Conservation (phyloP, 768 basidiomycete genomes). For the Lanmaoa rubissima region DNA sequence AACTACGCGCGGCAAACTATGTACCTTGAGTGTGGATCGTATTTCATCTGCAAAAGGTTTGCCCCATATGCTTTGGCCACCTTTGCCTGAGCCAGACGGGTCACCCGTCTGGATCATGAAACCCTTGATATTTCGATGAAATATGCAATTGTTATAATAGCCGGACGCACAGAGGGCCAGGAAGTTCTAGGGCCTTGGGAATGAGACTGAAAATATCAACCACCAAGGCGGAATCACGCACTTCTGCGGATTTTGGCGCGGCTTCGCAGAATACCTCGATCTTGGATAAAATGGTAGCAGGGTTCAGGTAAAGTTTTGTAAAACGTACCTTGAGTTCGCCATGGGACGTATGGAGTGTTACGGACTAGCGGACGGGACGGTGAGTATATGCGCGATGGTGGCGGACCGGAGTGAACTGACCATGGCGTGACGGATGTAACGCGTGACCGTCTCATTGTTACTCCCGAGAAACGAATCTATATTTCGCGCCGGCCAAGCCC, state of each 20-base stretch:
- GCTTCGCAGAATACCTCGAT: slow-evolving; percentile 98
- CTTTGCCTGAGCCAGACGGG: slow-evolving; percentile 88
- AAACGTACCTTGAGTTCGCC: slow-evolving; percentile 86
- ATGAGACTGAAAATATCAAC: background rate
- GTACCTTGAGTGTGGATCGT: slow-evolving; percentile 88
- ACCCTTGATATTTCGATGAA: slow-evolving; percentile 92
- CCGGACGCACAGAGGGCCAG: slow-evolving; percentile 90
- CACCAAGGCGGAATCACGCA: slow-evolving; percentile 28
- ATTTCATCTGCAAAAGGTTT: slow-evolving; percentile 90
- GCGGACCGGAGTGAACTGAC: slow-evolving; percentile 24
- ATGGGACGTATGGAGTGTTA: slow-evolving; percentile 90
- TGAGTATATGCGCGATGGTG: slow-evolving; percentile 23
- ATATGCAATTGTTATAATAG: slow-evolving; percentile 80
- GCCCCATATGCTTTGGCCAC: slow-evolving; percentile 97
- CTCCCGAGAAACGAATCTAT: no score
- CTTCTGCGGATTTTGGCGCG: slow-evolving; percentile 93
- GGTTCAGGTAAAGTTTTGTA: background rate
- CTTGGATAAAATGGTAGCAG: slow-evolving; percentile 39
- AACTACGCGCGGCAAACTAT: slow-evolving; percentile 1
- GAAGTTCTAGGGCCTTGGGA: slow-evolving; percentile 67
- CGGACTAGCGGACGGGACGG: slow-evolving; percentile 55
- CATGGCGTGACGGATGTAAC: slow-evolving; percentile 31
- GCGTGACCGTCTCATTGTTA: slow-evolving; percentile 15
- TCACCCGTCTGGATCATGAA: slow-evolving; percentile 98
- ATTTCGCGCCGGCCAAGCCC: no score